Evolutionary conservation across 1,139 yeast genomes (phyloP).

Genomic region (Pichia sp.): DNA sequence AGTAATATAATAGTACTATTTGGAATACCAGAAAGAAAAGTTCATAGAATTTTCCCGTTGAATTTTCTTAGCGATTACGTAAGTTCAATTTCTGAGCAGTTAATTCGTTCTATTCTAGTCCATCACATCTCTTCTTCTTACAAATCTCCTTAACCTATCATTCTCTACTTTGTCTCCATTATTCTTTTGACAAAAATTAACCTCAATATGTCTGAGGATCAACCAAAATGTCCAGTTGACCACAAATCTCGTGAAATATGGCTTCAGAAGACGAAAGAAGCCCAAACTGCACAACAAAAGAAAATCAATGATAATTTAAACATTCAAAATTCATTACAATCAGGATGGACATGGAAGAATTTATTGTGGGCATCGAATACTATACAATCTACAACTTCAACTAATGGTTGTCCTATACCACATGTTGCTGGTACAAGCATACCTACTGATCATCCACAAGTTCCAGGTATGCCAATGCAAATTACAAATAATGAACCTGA

Average conservation of each 20-base stretch:
- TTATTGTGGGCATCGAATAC: conserved; percentile 16
- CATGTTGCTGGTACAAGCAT: conserved; percentile 10
- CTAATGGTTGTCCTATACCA: conserved; percentile 21
- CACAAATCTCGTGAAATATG: conserved; percentile 54
- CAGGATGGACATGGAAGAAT: conserved; percentile 14
- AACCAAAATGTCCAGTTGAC: conserved; percentile 60
- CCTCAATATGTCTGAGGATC: conserved; percentile 17
- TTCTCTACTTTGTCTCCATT: too few species aligned
- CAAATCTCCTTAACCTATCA: too few species aligned
- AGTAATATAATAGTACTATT: too few species aligned
- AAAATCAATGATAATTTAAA: neutral
- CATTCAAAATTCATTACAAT: neutral
- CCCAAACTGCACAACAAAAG: conserved; percentile 10
- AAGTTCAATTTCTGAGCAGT: too few species aligned
- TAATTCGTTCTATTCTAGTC: too few species aligned
- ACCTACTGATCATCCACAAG: conserved; percentile 15
- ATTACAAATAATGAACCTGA: conserved; percentile 39
- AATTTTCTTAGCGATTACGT: too few species aligned
- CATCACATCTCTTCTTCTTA: too few species aligned
- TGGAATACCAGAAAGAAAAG: too few species aligned
- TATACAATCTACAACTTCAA: too few species aligned
- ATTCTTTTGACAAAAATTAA: neutral
- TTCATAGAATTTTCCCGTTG: too few species aligned
- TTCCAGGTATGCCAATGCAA: conserved; percentile 31
- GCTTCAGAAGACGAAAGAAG: conserved; percentile 36